phyloP scores from a whole-genome alignment of 805 yeast genomes.

The Suhomyces sp. region DNA sequence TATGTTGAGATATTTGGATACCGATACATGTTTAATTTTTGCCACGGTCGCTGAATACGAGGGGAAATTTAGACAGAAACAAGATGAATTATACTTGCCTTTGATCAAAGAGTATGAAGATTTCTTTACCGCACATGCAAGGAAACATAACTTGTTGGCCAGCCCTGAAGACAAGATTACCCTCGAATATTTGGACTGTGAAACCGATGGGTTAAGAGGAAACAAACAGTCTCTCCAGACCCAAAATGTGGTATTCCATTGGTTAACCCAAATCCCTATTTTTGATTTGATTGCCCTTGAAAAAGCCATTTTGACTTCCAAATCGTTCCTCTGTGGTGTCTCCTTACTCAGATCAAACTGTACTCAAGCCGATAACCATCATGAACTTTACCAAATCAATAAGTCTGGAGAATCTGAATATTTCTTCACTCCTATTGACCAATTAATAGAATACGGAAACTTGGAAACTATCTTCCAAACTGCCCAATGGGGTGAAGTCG shows the following conservation, averaged over 20 bases:
- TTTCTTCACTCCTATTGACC: slow-evolving; percentile 54
- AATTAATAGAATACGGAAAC: slow-evolving; percentile 72
- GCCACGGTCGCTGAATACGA: slow-evolving; percentile 80
- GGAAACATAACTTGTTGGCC: slow-evolving; percentile 24
- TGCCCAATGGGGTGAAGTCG: slow-evolving; percentile 95
- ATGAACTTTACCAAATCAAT: slow-evolving; percentile 36
- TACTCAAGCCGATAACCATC: slow-evolving; percentile 16
- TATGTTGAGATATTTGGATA: slow-evolving; percentile 81
- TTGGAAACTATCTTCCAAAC: slow-evolving; percentile 85
- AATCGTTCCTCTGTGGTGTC: slow-evolving; percentile 83
- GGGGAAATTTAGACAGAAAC: slow-evolving; percentile 77
- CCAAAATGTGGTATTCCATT: slow-evolving; percentile 59
- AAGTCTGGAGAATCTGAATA: slow-evolving; percentile 28
- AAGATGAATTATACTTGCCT: slow-evolving; percentile 74
- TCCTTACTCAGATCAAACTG: slow-evolving; percentile 54
- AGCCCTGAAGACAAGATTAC: slow-evolving; percentile 28
- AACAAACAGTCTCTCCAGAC: slow-evolving; percentile 66
- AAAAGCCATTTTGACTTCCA: slow-evolving; percentile 80
- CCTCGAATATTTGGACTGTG: slow-evolving; percentile 72
- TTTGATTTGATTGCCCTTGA: slow-evolving; percentile 90
- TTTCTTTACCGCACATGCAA: slow-evolving; percentile 47
- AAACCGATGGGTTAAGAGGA: slow-evolving; percentile 76
- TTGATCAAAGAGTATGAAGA: slow-evolving; percentile 66
- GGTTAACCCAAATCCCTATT: slow-evolving; percentile 59
- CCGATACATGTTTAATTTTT: slow-evolving; percentile 88